Percentiles rank a stretch among this genome's conserved stretches.
Conservation (phyloP, 352 stramenopile genomes). For the Phytophthora hibernalis region DNA sequence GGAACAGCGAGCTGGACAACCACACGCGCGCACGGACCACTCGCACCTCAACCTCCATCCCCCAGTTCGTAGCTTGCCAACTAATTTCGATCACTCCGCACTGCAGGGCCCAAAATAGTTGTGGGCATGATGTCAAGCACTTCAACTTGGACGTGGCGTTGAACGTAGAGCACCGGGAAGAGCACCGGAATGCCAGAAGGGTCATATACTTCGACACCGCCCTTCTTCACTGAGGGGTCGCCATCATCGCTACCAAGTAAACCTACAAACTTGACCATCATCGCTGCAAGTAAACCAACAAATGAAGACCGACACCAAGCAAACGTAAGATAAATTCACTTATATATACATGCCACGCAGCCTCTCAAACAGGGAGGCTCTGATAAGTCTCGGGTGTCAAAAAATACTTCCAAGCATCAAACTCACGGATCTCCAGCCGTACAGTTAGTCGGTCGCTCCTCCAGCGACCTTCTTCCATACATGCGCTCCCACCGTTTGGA, state of each 20-base stretch:
- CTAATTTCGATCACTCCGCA: neutral
- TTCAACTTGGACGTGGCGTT: slow-evolving; percentile 5
- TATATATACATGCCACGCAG: slow-evolving; percentile 39
- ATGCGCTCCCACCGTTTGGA: slow-evolving; percentile 20
- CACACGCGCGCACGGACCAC: slow-evolving; percentile 50
- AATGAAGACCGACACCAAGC: neutral
- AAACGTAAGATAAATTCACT: slow-evolving; percentile 20
- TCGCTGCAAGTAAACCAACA: neutral
- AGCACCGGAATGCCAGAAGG: slow-evolving; percentile 1
- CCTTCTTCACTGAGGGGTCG: too few species aligned
- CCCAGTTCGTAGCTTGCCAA: neutral
- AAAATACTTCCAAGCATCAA: slow-evolving; percentile 43
- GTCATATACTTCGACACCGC: neutral
- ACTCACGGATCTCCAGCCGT: slow-evolving; percentile 27
- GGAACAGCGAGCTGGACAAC: slow-evolving; percentile 39
- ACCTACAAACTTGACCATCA: neutral
- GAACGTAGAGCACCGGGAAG: too few species aligned
- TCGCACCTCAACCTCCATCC: slow-evolving; percentile 45
- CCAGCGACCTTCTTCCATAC: slow-evolving; percentile 27
- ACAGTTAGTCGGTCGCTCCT: slow-evolving; percentile 20
- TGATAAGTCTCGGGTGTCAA: slow-evolving; percentile 31
- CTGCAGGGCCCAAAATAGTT: slow-evolving; percentile 14
- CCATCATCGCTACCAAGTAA: too few species aligned
- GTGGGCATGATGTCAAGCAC: neutral
- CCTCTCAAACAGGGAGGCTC: slow-evolving; percentile 18